Percentiles rank a stretch among this genome's conserved stretches.
Evolutionary conservation across 2,329 filamentous ascomycete species (phyloP).

Genomic region (Pseudofabraea citricarpa): DNA sequence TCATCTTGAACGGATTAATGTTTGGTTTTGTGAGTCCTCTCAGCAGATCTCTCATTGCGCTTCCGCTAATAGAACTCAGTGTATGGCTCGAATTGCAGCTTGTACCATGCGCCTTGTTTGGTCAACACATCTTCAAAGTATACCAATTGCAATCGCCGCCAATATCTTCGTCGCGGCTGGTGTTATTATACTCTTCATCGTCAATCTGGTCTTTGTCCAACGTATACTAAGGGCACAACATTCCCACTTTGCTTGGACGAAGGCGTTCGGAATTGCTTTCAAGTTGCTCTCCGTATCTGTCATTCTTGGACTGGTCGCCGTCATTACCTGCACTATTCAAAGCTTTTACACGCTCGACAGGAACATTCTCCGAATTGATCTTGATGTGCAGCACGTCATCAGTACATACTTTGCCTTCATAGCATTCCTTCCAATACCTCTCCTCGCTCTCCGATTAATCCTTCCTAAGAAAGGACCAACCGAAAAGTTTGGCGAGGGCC

Average conservation of each 20-base stretch:
- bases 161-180: slow-evolving; percentile 21
- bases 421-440: slow-evolving; percentile 61
- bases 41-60: slow-evolving; percentile 35
- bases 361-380: slow-evolving; percentile 45
- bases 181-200: slow-evolving; percentile 68
- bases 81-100: slow-evolving; percentile 32
- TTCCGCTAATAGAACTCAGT: slow-evolving; percentile 3
- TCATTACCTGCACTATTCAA: slow-evolving; percentile 61
- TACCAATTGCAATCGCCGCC: slow-evolving; percentile 19
- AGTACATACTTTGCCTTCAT: slow-evolving; percentile 57
- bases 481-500: slow-evolving; percentile 63
- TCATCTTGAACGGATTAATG: slow-evolving; percentile 51
- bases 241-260: slow-evolving; percentile 66
- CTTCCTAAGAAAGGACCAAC: slow-evolving; percentile 36
- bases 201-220: slow-evolving; percentile 75
- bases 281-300: slow-evolving; percentile 55
- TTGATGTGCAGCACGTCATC: slow-evolving; percentile 60
- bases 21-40: slow-evolving; percentile 42
- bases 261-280: slow-evolving; percentile 45
- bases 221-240: slow-evolving; percentile 71
- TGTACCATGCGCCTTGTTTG: slow-evolving; percentile 46
- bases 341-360: slow-evolving; percentile 60
- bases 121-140: slow-evolving; percentile 44
- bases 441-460: slow-evolving; percentile 44
- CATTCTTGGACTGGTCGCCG: slow-evolving; percentile 54